phyloP scores from a whole-genome alignment of 2,329 filamentous ascomycete genomes.

The Passalora sequoiae region DNA sequence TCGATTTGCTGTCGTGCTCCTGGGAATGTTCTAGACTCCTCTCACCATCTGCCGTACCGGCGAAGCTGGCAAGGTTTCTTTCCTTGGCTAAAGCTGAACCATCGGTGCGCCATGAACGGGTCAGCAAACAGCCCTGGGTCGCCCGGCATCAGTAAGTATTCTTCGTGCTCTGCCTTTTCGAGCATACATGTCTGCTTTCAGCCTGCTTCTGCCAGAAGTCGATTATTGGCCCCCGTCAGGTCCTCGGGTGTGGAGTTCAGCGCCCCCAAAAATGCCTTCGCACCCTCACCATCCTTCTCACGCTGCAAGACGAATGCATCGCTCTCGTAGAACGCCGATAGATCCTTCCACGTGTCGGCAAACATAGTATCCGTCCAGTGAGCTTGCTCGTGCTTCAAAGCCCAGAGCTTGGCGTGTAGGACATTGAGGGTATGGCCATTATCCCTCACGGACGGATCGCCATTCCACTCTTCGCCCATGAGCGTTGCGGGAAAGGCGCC shows the following conservation, averaged over 20 bases:
- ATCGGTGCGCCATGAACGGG: too few species aligned
- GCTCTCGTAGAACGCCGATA: slow-evolving; percentile 7
- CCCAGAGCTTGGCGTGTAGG: slow-evolving; percentile 36
- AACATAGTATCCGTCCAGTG: slow-evolving; percentile 7
- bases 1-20: too few species aligned
- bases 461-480: slow-evolving; percentile 30
- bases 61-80: too few species aligned
- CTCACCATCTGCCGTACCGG: too few species aligned
- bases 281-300: slow-evolving; percentile 1
- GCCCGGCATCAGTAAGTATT: too few species aligned
- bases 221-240: not conserved
- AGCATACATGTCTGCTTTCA: too few species aligned
- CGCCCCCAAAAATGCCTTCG: not conserved
- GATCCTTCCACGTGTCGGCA: slow-evolving; percentile 7
- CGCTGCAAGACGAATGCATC: slow-evolving; percentile 5
- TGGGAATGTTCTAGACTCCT: too few species aligned
- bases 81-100: too few species aligned
- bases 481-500: slow-evolving; percentile 29
- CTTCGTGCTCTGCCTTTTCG: too few species aligned
- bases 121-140: too few species aligned
- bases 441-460: slow-evolving; percentile 25
- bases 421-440: slow-evolving; percentile 29
- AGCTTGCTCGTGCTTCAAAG: not conserved
- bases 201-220: not conserved
- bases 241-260: not conserved